Base-by-base conservation (phyloP, 2,329 filamentous ascomycete species). In the Zymoseptoria brevis region DNA sequence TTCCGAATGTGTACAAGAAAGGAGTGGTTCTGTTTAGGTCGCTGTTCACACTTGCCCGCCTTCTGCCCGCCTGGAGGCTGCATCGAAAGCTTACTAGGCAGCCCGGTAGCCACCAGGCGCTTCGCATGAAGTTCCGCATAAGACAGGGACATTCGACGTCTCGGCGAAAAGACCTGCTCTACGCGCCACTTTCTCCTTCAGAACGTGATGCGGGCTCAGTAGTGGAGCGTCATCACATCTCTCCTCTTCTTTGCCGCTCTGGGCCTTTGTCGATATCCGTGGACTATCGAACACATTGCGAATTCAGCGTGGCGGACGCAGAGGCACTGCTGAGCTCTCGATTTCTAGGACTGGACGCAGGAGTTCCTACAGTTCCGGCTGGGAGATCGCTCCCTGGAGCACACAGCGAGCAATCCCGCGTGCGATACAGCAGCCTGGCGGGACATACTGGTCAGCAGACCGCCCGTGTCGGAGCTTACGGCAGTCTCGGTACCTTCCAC, bases 1-100 rank as follows among this genome's bases (percentile, higher is more conserved):
- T 97, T 55, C 91, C 94, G 13, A 93, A 90, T 56, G 86, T 96
- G 60, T 99, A 99, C 81, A 99, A 99, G 77, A 94, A 96, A 76
- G 90, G 89, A 68, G 96, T 99, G 64, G 88, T 97, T 66, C 85
- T 96, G 67, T 96, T 97, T 75, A 84, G 94, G 61, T 91, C 91
- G 1, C 81, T 99, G 52, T 96, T 89, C 73, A 85, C 89, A 54
- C 88, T 89, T 57, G 84, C 90, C 49, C 87, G 89, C 67, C 83
- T 96, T 62, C 77, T 96, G 62, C 94, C 94, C 2, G 86, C 88
- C 22, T 96, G 88, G 86, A 95, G 87, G 75, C 88, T 96, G 69
- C 85, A 88, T 69, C 87, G 89, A 68, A 85, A 83, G 55, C 80
- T 89, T 63, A 83, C 84, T 19, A 93, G 92, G 74, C 83, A 84